phyloP scores from a whole-genome alignment of 768 basidiomycete genomes.

The Mycena vitilis region DNA sequence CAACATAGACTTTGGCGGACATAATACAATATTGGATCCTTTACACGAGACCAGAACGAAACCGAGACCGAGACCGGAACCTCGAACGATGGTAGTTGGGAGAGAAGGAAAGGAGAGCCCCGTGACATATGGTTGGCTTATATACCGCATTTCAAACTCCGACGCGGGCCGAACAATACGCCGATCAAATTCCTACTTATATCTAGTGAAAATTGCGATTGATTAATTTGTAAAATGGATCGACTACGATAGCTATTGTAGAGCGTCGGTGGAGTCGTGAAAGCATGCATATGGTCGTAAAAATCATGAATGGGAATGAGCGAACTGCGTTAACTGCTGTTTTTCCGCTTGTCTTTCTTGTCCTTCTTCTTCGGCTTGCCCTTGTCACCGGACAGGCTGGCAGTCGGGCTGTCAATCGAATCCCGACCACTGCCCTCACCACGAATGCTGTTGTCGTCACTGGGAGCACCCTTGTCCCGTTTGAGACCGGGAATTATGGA shows the following conservation, averaged over 20 bases:
- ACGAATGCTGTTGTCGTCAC: constrained; percentile 56
- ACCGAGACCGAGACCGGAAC: constrained; percentile 69
- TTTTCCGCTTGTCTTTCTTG: constrained; percentile 67
- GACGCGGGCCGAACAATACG: constrained; percentile 34
- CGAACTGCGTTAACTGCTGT: constrained; percentile 41
- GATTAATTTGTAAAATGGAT: constrained; percentile 5
- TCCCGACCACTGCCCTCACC: constrained; percentile 53
- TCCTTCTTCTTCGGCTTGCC: constrained; percentile 64
- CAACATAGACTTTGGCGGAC: constrained; percentile 92
- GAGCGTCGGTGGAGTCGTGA: constrained; percentile 30
- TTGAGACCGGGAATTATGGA: constrained; percentile 64
- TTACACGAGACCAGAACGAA: constrained; percentile 51
- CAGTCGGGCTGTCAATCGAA: constrained; percentile 66
- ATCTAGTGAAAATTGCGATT: not conserved
- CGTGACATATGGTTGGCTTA: constrained; percentile 45
- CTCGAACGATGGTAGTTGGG: constrained; percentile 63
- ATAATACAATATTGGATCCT: constrained; percentile 67
- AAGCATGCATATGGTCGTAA: constrained; percentile 42
- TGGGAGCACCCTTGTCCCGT: constrained; percentile 53
- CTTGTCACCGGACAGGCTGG: constrained; percentile 63
- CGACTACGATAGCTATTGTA: constrained; percentile 18
- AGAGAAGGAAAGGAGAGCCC: constrained; percentile 50
- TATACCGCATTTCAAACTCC: constrained; percentile 68
- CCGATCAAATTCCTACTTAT: not conserved
- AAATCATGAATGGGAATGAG: constrained; percentile 35